A percentile compares a stretch with the other conserved stretches of the same genome.
Evolutionary conservation across 345 rosid genomes (phyloP).

Genomic region (Schrenkiella parvula): DNA sequence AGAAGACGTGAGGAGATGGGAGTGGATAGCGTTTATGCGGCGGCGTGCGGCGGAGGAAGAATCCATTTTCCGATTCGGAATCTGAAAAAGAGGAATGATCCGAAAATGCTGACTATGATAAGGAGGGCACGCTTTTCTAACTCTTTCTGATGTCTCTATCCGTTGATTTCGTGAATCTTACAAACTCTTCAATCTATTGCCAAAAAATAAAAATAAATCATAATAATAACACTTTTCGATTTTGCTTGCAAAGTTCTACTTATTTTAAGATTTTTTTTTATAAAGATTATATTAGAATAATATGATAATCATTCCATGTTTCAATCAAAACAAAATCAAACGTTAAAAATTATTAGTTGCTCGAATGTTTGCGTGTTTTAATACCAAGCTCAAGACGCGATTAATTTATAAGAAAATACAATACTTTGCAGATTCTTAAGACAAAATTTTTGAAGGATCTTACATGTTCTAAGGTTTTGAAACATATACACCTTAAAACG

Average conservation of each 20-base stretch:
- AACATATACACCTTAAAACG: too few relatives aligned
- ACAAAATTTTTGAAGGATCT: too few relatives aligned
- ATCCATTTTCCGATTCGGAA: constrained; percentile 41
- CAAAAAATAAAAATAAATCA: neutral
- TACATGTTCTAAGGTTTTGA: too few relatives aligned
- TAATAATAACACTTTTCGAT: neutral
- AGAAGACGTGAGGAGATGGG: constrained; percentile 48
- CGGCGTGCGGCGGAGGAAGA: constrained; percentile 52
- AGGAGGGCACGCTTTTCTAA: constrained; percentile 24
- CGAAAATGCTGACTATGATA: neutral
- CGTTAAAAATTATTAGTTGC: too few relatives aligned
- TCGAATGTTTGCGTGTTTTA: too few relatives aligned
- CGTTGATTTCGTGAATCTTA: constrained; percentile 11
- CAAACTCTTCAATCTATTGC: neutral
- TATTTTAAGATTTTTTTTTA: neutral
- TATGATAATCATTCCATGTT: neutral
- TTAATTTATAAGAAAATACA: too few relatives aligned
- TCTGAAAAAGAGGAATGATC: constrained; percentile 13
- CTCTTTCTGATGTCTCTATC: constrained; percentile 8
- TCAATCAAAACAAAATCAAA: neutral
- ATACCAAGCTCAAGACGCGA: too few relatives aligned
- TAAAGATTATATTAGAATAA: neutral
- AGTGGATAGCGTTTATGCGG: constrained; percentile 61
- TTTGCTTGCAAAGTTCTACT: neutral
- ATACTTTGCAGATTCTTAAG: too few relatives aligned